Conservation (phyloP, 176 grass and related monocot species). For the Cymbopogon citratus region DNA sequence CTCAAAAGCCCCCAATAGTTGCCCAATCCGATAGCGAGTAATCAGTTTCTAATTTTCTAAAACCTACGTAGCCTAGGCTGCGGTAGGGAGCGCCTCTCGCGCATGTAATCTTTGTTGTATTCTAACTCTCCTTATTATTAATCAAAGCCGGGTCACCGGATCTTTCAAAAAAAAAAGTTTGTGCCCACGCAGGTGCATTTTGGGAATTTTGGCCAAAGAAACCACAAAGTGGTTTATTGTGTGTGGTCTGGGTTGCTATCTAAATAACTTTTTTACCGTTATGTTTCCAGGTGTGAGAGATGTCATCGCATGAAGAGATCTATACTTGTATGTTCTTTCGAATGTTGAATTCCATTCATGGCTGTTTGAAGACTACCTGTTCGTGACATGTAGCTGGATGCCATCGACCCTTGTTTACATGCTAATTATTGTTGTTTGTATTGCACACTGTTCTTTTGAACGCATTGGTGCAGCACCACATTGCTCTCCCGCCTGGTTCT, state of each 20-base stretch:
- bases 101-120: too few relatives aligned
- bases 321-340: constrained; percentile 54
- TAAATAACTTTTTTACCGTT: constrained; percentile 16
- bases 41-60: too few relatives aligned
- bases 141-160: too few relatives aligned
- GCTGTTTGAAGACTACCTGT: not conserved
- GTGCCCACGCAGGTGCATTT: constrained; percentile 60
- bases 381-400: not conserved
- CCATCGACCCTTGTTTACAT: not conserved
- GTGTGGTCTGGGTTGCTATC: not conserved
- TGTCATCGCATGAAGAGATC: constrained; percentile 58
- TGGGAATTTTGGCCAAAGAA: constrained; percentile 74
- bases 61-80: too few relatives aligned
- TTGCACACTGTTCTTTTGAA: constrained; percentile 2
- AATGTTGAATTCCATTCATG: constrained; percentile 5
- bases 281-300: constrained; percentile 52
- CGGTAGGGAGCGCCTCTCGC: too few relatives aligned
- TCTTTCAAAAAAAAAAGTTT: too few relatives aligned
- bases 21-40: too few relatives aligned
- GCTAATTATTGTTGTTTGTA: constrained; percentile 4
- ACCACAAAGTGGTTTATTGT: constrained; percentile 36
- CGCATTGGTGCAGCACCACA: too few relatives aligned
- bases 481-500: too few relatives aligned
- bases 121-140: too few relatives aligned
- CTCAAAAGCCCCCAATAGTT: too few relatives aligned